Percentiles rank a stretch among this genome's conserved stretches.
These are phyloP conservation scores for Fraxinus sp. DNA, from an alignment of 305 asterid species.

Conservation along the genomic window DNA sequence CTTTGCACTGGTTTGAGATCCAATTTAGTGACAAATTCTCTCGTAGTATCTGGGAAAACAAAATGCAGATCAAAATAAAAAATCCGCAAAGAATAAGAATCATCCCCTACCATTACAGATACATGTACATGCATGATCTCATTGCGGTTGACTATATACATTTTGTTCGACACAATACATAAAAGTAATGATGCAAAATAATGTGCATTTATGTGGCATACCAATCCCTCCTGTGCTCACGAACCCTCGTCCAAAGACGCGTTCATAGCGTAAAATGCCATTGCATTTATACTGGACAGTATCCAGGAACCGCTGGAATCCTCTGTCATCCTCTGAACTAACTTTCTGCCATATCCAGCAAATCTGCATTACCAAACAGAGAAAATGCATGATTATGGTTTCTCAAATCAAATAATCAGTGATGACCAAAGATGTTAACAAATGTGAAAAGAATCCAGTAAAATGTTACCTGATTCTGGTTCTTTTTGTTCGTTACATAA, in stretches of 20 bases:
- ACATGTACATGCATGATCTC: not conserved
- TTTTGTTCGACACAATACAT: not conserved
- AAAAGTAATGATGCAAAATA: not conserved
- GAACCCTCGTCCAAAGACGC: conserved; percentile 87
- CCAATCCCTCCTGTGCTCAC: conserved; percentile 99
- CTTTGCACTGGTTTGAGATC: conserved; percentile 86
- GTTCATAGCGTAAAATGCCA: conserved; percentile 90
- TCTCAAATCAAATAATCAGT: not conserved
- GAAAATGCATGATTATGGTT: not conserved
- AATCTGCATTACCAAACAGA: conserved; percentile 45
- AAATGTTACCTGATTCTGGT: conserved; percentile 79
- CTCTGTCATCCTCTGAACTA: conserved; percentile 67
- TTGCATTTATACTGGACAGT: conserved; percentile 82
- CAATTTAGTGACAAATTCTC: conserved; percentile 73
- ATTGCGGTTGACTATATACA: not conserved
- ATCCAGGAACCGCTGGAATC: conserved; percentile 90
- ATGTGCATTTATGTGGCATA: conserved; percentile 25
- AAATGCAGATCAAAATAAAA: not conserved
- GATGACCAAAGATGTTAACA: not conserved
- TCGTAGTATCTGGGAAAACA: conserved; percentile 73
- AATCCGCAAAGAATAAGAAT: not conserved
- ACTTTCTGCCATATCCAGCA: conserved; percentile 97
- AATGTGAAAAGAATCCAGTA: not conserved
- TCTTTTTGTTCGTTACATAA: conserved; percentile 82
- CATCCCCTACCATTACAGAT: not conserved